A percentile compares a stretch with the other conserved stretches of the same genome.
Evolutionary conservation across 768 basidiomycete species (phyloP).

Genomic region (Collybiopsis confluens): DNA sequence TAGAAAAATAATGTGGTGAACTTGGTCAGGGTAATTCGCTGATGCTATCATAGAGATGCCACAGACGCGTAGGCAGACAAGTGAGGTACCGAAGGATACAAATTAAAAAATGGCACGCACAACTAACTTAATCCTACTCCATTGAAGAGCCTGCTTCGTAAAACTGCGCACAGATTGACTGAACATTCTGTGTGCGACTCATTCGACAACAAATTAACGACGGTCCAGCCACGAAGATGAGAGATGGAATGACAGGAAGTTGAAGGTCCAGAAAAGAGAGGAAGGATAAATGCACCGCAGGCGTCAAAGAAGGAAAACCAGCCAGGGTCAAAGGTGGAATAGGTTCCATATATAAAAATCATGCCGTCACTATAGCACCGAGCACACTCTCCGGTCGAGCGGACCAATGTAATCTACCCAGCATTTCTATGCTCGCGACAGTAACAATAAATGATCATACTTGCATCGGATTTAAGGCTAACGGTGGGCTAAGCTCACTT

Average conservation of each 20-base stretch:
- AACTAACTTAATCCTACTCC: slow-evolving; percentile 8
- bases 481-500: too few relatives aligned
- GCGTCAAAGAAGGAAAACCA: neutral
- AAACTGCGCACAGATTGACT: slow-evolving; percentile 4
- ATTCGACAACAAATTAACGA: neutral
- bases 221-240: neutral
- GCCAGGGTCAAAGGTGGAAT: neutral
- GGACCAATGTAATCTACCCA: too few relatives aligned
- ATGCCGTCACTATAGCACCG: neutral
- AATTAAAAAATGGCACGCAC: neutral
- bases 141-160: slow-evolving; percentile 6
- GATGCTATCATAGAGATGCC: slow-evolving; percentile 27
- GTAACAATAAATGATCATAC: too few relatives aligned
- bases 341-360: neutral
- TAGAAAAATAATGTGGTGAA: slow-evolving; percentile 46
- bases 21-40: slow-evolving; percentile 44
- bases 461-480: too few relatives aligned
- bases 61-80: neutral
- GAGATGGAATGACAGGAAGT: neutral
- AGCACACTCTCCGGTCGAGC: too few relatives aligned
- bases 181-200: neutral
- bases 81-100: neutral
- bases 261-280: neutral
- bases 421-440: too few relatives aligned
- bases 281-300: neutral